phyloP scores from a whole-genome alignment of 2,329 filamentous ascomycete species.

The Lachnellula occidentalis region DNA sequence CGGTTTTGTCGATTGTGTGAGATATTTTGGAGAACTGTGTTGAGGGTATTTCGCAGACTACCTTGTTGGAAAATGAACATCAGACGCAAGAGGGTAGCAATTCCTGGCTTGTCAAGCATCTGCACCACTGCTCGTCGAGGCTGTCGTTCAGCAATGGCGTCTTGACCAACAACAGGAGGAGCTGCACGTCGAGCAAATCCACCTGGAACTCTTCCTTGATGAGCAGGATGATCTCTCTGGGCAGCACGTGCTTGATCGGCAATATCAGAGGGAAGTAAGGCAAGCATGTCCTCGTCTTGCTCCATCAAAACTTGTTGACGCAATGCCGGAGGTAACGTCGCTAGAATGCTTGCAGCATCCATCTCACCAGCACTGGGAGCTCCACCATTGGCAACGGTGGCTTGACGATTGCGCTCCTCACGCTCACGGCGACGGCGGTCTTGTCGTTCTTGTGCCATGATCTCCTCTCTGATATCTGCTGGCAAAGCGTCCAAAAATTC shows the following conservation, averaged over 20 bases:
- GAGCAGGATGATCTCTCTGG: conserved; percentile 35
- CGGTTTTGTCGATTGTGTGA: conserved; percentile 97
- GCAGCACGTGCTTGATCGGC: conserved; percentile 79
- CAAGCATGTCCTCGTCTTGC: conserved; percentile 82
- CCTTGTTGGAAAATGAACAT: conserved; percentile 97
- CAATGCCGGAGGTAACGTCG: conserved; percentile 79
- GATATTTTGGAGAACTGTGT: conserved; percentile 82
- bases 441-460: conserved; percentile 83
- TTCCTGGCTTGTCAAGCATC: conserved; percentile 92
- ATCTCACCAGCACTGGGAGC: conserved; percentile 61
- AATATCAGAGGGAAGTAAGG: conserved; percentile 77
- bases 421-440: conserved; percentile 85
- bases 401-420: conserved; percentile 69
- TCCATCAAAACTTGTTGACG: conserved; percentile 86
- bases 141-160: conserved; percentile 42
- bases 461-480: conserved; percentile 81
- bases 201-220: conserved; percentile 19
- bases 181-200: conserved; percentile 46
- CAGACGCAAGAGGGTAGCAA: conserved; percentile 91
- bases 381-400: conserved; percentile 42
- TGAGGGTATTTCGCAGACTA: conserved; percentile 76
- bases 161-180: conserved; percentile 32
- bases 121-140: conserved; percentile 82
- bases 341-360: conserved; percentile 87
- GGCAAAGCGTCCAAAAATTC: conserved; percentile 93